Evolutionary conservation across 2,329 filamentous ascomycete species (phyloP), one percentile per base, ranked within the genome.

Genomic region (Furcasterigmium furcatum): DNA sequence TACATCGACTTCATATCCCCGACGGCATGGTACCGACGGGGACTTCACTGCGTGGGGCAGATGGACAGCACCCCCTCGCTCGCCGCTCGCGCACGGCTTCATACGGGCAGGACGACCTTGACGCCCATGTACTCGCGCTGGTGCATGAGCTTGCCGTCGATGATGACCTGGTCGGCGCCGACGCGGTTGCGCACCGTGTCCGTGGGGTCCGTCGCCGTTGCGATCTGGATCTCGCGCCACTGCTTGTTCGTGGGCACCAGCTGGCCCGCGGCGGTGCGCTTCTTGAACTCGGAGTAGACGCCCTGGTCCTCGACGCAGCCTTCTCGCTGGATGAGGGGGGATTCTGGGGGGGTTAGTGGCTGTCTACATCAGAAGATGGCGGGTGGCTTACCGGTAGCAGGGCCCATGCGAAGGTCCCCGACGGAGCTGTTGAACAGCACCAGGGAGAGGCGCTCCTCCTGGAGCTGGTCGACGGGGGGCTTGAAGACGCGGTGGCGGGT

Each of bases 181-280:
- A 72, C 48, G 9, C 66, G 54, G 50, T 72, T 72, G 32, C 60
- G 55, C 18, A 60, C 58, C 1, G 60, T 63, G 50, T 71, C 69
- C 0, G 70, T 72, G 2, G 67, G 66, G 48, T 71, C 66, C 1
- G 68, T 70, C 13, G 55, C 58, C 5, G 68, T 73, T 1, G 68
- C 56, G 38, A 74, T 73, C 52, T 74, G 70, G 22, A 73, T 72
- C 55, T 76, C 72, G n/a, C 72, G 64, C 71, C 70, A 76, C 50
- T 74, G 61, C 2, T 58, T 54, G 48, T 72, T 73, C 10, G 68
- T 73, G 0, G 71, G 72, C 16, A 73, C 69, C 7, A 67, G 60
- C 19, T 65, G 52, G 6, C 68, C 71, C 34, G 65, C 48, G 2
- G 59, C 57, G 0, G 66, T 73, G 16, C 67, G 63, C 16, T 58